Evolutionary conservation across 2,329 filamentous ascomycete species (phyloP).

Genomic region (Clonostachys byssicola): DNA sequence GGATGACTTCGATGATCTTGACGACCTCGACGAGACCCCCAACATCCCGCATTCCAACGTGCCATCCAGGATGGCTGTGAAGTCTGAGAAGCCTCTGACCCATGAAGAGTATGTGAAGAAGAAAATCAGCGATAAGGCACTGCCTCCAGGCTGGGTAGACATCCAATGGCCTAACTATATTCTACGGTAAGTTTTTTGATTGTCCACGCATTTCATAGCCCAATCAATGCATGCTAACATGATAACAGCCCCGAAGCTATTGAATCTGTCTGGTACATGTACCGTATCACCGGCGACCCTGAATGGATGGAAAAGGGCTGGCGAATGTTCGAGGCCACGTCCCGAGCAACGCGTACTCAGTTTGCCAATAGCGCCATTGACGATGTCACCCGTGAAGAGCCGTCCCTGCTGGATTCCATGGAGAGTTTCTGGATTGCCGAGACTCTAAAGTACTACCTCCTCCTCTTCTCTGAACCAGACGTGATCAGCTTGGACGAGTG

Average conservation of each 20-base stretch:
- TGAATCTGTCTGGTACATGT: constrained; percentile 85
- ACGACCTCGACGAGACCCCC: constrained; percentile 1
- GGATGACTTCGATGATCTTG: neutral
- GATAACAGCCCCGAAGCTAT: constrained; percentile 71
- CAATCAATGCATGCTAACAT: constrained; percentile 17
- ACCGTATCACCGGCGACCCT: constrained; percentile 79
- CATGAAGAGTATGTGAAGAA: constrained; percentile 50
- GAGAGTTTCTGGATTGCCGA: constrained; percentile 90
- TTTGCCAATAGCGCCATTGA: constrained; percentile 67
- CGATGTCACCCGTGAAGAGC: constrained; percentile 48
- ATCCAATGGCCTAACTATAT: constrained; percentile 50
- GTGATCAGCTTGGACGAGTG: constrained; percentile 66
- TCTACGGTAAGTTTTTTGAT: constrained; percentile 43
- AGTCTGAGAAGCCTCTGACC: constrained; percentile 29
- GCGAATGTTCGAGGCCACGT: constrained; percentile 76
- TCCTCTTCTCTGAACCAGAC: constrained; percentile 68
- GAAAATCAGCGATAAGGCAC: constrained; percentile 33
- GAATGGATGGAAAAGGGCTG: constrained; percentile 78
- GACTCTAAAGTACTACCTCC: constrained; percentile 88
- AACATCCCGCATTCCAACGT: constrained; percentile 1
- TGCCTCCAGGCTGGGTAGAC: constrained; percentile 46
- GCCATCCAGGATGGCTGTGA: neutral
- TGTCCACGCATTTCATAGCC: constrained; percentile 13
- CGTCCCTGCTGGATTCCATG: constrained; percentile 58
- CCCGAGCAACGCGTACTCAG: constrained; percentile 60